Percentiles rank a stretch among this genome's conserved stretches.
Conservation (phyloP, 2,329 filamentous ascomycete species). For the Colletotrichum sojae region DNA sequence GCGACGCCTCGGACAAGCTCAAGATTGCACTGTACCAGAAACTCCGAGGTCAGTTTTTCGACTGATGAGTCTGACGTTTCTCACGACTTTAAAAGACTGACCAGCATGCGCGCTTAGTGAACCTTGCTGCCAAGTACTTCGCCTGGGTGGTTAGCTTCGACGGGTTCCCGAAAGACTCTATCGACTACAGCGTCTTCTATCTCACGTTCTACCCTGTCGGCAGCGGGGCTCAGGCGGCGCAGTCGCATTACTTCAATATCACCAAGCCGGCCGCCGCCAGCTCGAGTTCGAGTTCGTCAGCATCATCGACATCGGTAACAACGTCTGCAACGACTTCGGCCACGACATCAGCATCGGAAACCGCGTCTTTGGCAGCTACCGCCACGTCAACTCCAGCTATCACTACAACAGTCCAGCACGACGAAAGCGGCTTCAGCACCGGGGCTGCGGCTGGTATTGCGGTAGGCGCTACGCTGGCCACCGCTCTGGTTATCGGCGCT, state of each 20-base stretch:
- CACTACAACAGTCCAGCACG: not conserved
- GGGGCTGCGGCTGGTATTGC: slow-evolving; percentile 7
- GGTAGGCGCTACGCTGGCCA: not conserved
- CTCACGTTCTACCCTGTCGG: slow-evolving; percentile 11
- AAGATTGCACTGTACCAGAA: slow-evolving; percentile 7
- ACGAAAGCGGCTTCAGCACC: not conserved
- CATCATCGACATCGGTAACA: not conserved
- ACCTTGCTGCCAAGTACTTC: not conserved
- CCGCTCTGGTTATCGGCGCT: not conserved
- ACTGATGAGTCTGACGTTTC: too few relatives aligned
- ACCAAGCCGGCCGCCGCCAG: not conserved
- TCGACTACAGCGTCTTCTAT: slow-evolving; percentile 2
- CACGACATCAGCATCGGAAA: not conserved
- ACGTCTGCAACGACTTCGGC: not conserved
- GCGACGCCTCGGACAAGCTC: slow-evolving; percentile 18
- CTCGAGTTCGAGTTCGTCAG: not conserved
- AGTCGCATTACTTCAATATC: slow-evolving; percentile 21
- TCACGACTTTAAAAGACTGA: too few relatives aligned
- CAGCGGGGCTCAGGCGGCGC: slow-evolving; percentile 2
- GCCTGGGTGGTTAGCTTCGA: slow-evolving; percentile 12
- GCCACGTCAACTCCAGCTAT: too few relatives aligned
- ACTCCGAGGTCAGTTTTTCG: not conserved
- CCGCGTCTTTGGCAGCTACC: too few relatives aligned
- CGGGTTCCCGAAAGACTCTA: slow-evolving; percentile 4
- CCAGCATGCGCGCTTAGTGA: not conserved